These are phyloP conservation scores for Serendipita sp. DNA, from an alignment of 768 basidiomycete genomes.

Conservation along the genomic window DNA sequence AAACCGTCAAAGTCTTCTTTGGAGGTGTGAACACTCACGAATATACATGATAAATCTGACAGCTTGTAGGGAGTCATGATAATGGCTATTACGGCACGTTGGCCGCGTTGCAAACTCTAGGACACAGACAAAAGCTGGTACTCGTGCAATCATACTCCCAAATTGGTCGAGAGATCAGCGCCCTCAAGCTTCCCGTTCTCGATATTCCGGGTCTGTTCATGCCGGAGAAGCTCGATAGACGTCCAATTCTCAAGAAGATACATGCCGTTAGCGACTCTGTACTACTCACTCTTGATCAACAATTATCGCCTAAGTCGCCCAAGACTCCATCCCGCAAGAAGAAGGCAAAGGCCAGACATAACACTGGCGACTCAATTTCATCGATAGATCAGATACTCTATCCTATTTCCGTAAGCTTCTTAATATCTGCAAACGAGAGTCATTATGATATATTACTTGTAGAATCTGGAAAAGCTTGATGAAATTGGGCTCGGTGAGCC, in stretches of 20 bases:
- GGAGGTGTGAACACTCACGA: conserved; percentile 28
- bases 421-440: not conserved
- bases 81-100: conserved; percentile 52
- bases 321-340: not conserved
- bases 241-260: not conserved
- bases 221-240: conserved; percentile 25
- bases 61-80: conserved; percentile 45
- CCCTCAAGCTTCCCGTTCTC: conserved; percentile 38
- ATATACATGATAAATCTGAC: not conserved
- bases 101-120: conserved; percentile 46
- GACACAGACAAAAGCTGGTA: conserved; percentile 45
- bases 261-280: not conserved
- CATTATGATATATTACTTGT: not conserved
- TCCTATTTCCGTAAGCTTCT: not conserved
- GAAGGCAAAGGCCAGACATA: not conserved
- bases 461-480: not conserved
- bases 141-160: conserved; percentile 48
- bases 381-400: not conserved
- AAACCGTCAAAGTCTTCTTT: conserved; percentile 51
- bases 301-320: not conserved
- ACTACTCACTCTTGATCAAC: not conserved
- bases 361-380: not conserved
- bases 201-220: conserved; percentile 45
- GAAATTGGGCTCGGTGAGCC: no score
- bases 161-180: conserved; percentile 40